Evolutionary conservation across 148 eudicot species (phyloP).

Genomic region (Mesembryanthemum crystallinum): DNA sequence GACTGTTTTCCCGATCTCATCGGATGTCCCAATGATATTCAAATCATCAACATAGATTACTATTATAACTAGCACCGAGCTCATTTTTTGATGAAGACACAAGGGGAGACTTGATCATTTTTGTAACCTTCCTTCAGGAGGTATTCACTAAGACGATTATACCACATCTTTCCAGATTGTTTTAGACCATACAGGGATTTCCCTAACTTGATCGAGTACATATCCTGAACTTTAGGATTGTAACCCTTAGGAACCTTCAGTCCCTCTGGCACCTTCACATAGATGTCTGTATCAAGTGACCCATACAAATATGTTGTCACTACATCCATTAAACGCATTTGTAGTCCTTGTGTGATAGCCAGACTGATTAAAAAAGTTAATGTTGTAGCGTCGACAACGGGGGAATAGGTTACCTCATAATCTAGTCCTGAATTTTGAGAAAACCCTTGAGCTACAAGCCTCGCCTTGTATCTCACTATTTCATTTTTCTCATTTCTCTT

Average conservation of each 20-base stretch:
- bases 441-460: neutral
- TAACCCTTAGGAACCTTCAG: neutral
- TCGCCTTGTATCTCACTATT: neutral
- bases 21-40: neutral
- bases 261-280: neutral
- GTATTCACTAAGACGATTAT: neutral
- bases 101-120: neutral
- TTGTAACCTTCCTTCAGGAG: neutral
- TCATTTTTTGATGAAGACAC: neutral
- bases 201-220: neutral
- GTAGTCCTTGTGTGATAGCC: neutral
- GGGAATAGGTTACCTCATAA: conserved; percentile 14
- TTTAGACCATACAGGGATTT: neutral
- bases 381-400: conserved; percentile 1
- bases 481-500: neutral
- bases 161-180: neutral
- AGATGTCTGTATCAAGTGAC: neutral
- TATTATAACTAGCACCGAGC: neutral
- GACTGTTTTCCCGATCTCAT: neutral
- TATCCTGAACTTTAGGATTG: neutral
- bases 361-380: neutral
- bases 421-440: neutral
- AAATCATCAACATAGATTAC: conserved; percentile 5
- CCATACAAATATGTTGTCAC: neutral
- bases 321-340: neutral